Base-by-base conservation (phyloP, 148 eudicot species). In the Salicornia ramosissima region DNA sequence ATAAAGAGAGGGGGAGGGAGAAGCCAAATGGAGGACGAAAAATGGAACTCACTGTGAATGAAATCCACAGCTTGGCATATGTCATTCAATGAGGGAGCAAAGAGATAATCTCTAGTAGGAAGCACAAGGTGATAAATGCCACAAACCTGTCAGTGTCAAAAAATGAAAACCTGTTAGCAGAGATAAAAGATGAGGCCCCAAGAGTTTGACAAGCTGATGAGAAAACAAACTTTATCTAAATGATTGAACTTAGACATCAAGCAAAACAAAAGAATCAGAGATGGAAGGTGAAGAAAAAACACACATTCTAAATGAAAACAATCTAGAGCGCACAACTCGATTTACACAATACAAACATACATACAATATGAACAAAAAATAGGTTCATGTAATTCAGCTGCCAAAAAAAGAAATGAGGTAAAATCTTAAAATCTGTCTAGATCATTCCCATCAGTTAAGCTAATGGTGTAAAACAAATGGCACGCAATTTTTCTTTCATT, bases 91-190 rank as follows among this genome's bases (percentile, higher is more conserved):
- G 96, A 86, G 59, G 97, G 97, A 68, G 97, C 97, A 83, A 86
- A 92, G 55, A 86, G 84, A 77, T 92, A 92, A 65, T 92, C 97
- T 81, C 97, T 92, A 13, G 97, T 92, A 13, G 97, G 92, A 68
- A 92, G 85, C 71, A 89, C 97, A 83, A 92, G 80, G 81, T 92
- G 92, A 77, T 80, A 80, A 77, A 92, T 92, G 51, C 77, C 93
- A 74, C 89, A 83, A 83, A 85, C 96, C 97, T 92, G 72, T 55
- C 68, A 74, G 13, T 42, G 43, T 29, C 59, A 7, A 77, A 21
- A 39, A 74, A 74, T 8, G 57, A 7, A 73, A 39, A 24, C 31
- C 51, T 52, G 50, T 77, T 61, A 71, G 58, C 46, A 67, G 16
- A 56, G 3, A 61, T 31, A n/a, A 24, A 63, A 15, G 1, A 46